Percentiles rank a stretch among this genome's conserved stretches.
These are phyloP conservation scores for Ustilago trichophora DNA, from an alignment of 1,284 basidiomycete genomes.

Conservation along the genomic window DNA sequence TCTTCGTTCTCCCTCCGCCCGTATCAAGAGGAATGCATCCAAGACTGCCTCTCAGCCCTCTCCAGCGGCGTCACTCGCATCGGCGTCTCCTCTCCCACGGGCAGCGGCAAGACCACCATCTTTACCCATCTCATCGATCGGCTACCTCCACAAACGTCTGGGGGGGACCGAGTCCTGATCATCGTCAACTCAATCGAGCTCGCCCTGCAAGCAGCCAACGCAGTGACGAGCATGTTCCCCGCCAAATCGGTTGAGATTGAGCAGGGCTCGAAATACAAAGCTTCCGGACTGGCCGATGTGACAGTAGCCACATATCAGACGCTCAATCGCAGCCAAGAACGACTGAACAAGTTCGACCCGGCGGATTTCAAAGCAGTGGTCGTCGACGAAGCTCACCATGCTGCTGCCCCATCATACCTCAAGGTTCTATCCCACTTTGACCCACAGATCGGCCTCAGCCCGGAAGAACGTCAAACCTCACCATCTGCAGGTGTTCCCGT, in stretches of 20 bases:
- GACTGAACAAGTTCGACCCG: slow-evolving; percentile 84
- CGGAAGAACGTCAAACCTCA: neutral
- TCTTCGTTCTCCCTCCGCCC: slow-evolving; percentile 71
- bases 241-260: slow-evolving; percentile 87
- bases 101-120: slow-evolving; percentile 90
- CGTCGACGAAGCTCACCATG: slow-evolving; percentile 81
- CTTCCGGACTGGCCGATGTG: slow-evolving; percentile 85
- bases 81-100: slow-evolving; percentile 89
- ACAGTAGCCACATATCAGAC: slow-evolving; percentile 92
- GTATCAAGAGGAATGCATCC: slow-evolving; percentile 87
- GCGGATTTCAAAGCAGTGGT: slow-evolving; percentile 80
- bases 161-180: slow-evolving; percentile 74
- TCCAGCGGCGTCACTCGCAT: slow-evolving; percentile 75
- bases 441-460: slow-evolving; percentile 53
- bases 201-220: slow-evolving; percentile 83
- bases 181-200: slow-evolving; percentile 88
- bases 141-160: slow-evolving; percentile 18
- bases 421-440: slow-evolving; percentile 81
- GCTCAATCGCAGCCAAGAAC: slow-evolving; percentile 72
- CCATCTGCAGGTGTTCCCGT: slow-evolving; percentile 73
- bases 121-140: slow-evolving; percentile 66
- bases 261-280: slow-evolving; percentile 80
- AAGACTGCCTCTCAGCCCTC: slow-evolving; percentile 80
- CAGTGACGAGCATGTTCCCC: slow-evolving; percentile 77
- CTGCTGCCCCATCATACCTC: slow-evolving; percentile 86